Evolutionary conservation across 495 filamentous ascomycete species (phyloP).

Genomic region (Daldinia grandis): DNA sequence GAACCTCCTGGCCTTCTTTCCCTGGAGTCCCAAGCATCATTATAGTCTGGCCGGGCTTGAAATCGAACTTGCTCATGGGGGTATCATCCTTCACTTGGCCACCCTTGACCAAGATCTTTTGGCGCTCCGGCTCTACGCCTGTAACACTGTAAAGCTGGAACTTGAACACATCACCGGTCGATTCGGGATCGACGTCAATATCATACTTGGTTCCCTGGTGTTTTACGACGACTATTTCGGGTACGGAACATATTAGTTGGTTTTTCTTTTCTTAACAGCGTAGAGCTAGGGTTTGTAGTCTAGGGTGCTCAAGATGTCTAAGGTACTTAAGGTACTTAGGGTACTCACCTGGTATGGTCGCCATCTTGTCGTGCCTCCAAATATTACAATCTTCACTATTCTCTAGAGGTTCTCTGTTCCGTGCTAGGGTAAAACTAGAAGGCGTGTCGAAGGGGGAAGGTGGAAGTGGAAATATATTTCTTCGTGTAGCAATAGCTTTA

Average conservation of each 20-base stretch:
- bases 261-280: background rate
- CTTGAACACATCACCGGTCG: constrained; percentile 92
- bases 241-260: constrained; percentile 14
- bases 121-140: constrained; percentile 93
- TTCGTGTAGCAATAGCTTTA: background rate
- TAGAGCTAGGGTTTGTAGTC: background rate
- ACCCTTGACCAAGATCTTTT: constrained; percentile 94
- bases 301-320: constrained; percentile 53
- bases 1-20: constrained; percentile 60
- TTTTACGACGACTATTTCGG: constrained; percentile 80
- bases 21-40: constrained; percentile 98
- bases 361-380: constrained; percentile 54
- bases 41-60: constrained; percentile 86
- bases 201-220: constrained; percentile 94
- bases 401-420: background rate
- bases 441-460: background rate
- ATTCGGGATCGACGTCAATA: constrained; percentile 85
- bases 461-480: background rate
- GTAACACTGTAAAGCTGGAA: constrained; percentile 94
- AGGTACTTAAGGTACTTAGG: too few species aligned
- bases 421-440: background rate
- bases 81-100: constrained; percentile 96
- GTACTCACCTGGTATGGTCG: constrained; percentile 66
- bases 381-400: background rate
- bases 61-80: constrained; percentile 78